Percentiles rank a stretch among this genome's conserved stretches.
Conservation (phyloP, 2,329 filamentous ascomycete genomes). For the Scorias spongiosa region DNA sequence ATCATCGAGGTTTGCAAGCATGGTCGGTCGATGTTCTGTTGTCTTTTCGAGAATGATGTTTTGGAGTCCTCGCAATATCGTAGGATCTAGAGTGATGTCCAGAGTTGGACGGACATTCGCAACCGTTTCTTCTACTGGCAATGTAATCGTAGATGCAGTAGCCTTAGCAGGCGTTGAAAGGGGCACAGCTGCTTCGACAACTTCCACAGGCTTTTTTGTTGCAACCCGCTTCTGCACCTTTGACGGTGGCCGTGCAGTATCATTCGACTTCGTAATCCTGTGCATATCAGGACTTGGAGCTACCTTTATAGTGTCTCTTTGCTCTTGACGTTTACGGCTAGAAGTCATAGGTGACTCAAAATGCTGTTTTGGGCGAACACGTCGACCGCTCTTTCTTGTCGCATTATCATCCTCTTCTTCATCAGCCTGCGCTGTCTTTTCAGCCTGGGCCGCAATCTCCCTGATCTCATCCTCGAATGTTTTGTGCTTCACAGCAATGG, state of each 20-base stretch:
- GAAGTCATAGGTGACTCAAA: background rate
- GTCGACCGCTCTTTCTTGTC: background rate
- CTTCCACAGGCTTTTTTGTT: background rate
- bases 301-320: background rate
- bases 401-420: slow-evolving; percentile 9
- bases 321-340: background rate
- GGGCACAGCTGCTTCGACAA: background rate
- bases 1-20: slow-evolving; percentile 27
- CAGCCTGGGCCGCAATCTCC: slow-evolving; percentile 13
- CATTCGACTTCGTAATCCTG: slow-evolving; percentile 4
- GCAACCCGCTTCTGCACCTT: background rate
- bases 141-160: background rate
- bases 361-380: background rate
- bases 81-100: slow-evolving; percentile 3
- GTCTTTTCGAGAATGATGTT: slow-evolving; percentile 26
- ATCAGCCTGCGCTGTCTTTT: slow-evolving; percentile 5
- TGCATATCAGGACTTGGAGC: slow-evolving; percentile 1
- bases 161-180: background rate
- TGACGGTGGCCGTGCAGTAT: slow-evolving; percentile 2
- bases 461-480: slow-evolving; percentile 20
- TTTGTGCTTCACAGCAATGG: slow-evolving; percentile 7
- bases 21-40: slow-evolving; percentile 23
- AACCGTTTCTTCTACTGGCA: background rate
- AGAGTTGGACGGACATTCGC: background rate
- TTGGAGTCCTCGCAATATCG: slow-evolving; percentile 12